Evolutionary conservation across 169 alveolate species (phyloP), one percentile per base, ranked within the genome.

Genomic region (Perkinsus chesapeaki): DNA sequence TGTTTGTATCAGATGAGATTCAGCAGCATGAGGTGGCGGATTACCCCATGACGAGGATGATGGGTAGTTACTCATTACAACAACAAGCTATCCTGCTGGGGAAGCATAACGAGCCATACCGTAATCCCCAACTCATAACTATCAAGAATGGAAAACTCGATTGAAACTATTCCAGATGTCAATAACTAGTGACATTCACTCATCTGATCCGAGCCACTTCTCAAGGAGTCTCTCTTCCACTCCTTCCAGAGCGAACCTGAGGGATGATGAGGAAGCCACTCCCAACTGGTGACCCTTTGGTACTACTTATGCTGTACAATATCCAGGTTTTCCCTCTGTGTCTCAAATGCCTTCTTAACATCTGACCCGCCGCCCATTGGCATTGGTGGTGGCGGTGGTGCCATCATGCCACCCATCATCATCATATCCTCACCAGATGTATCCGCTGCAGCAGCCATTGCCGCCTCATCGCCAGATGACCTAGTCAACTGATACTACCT

Each of bases 331-430:
- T 60, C 82, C 31, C 82, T 27, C 82, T 60, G 37, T 20, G 82
- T 60, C 82, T 60, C 82, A 23, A 60, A 60, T 34, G 82, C 82
- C 82, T 60, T 60, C 82, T 60, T 60, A 23, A 60, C 82, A 23
- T 60, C 82, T 12, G 37, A 27, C 1, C 82, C 82, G 31, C 82
- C 82, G 12, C 82, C 82, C 82, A 60, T 60, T 9, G 82, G 82
- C 82, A 60, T 60, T 23, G 82, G 82, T 16, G 82, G 82, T 1
- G 82, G 82, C 3, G 82, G 82, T 0, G 82, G 82, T 20, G 82
- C 82, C 82, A 60, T 60, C 82, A 60, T 60, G 37, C 82, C 82
- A 20, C 82, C 82, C 82, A 60, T 60, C 82, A 60, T 60, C 82
- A 60, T 60, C 82, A 60, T 60, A 16, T 60, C 82, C 82, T 60